Percentiles rank a stretch among this genome's conserved stretches.
These are phyloP conservation scores for Sporothrix pseudoabietina DNA, from an alignment of 2,329 filamentous ascomycete species.

Conservation along the genomic window DNA sequence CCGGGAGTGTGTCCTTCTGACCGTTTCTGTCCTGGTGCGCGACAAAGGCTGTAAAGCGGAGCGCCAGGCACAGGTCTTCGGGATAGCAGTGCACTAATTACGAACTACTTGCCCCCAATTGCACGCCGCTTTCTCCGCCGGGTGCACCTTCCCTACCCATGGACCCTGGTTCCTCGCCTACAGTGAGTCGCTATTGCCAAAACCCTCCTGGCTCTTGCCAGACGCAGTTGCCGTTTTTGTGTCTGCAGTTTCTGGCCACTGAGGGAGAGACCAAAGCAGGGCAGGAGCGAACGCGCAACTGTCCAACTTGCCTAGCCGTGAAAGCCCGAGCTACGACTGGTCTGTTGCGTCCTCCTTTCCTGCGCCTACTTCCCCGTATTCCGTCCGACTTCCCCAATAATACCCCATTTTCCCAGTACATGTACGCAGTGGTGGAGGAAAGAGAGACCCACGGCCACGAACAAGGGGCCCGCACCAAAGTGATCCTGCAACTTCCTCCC, in stretches of 20 bases:
- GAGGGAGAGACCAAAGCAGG: background rate
- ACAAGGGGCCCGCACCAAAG: background rate
- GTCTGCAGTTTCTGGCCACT: background rate
- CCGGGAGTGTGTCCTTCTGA: background rate
- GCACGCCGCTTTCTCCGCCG: background rate
- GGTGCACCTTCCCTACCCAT: background rate
- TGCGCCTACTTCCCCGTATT: constrained; percentile 22
- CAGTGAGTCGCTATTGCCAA: background rate
- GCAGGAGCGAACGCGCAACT: background rate
- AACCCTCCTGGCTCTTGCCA: background rate
- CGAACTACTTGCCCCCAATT: background rate
- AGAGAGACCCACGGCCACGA: background rate
- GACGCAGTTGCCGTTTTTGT: too few relatives aligned
- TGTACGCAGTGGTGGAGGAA: constrained; percentile 5
- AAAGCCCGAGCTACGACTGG: constrained; percentile 4
- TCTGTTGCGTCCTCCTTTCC: background rate
- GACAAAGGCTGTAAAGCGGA: background rate
- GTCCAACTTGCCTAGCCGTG: background rate
- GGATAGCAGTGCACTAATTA: background rate
- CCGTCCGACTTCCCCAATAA: constrained; percentile 26
- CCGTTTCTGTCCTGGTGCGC: background rate
- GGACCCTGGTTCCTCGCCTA: background rate
- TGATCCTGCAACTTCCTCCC: background rate
- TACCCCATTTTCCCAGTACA: background rate
- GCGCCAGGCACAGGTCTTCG: constrained; percentile 14